Evolutionary conservation across 345 rosid species (phyloP).

Genomic region (Salix brachista): DNA sequence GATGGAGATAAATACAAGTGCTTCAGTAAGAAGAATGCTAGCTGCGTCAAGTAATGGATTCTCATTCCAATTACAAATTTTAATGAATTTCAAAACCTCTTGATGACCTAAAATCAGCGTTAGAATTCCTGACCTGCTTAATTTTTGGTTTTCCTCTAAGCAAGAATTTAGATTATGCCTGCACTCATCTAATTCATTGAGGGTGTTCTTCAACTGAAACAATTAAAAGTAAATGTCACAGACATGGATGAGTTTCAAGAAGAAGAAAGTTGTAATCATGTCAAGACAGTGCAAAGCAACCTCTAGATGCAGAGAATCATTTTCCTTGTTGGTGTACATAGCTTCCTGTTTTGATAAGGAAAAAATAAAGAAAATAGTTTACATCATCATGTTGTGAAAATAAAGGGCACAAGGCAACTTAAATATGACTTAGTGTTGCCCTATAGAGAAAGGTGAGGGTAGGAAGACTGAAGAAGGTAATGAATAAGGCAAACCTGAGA

Average conservation of each 20-base stretch:
- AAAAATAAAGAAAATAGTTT: background rate
- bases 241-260: conserved; percentile 11
- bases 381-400: conserved; percentile 1
- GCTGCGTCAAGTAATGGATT: background rate
- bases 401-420: conserved; percentile 1
- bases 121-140: conserved; percentile 52
- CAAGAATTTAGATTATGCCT: conserved; percentile 59
- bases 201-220: conserved; percentile 56
- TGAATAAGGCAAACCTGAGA: conserved; percentile 48
- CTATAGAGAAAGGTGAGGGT: background rate
- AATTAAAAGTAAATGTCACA: conserved; percentile 19
- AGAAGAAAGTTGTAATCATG: conserved; percentile 1
- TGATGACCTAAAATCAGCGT: conserved; percentile 12
- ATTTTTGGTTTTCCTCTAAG: conserved; percentile 73
- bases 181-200: conserved; percentile 66
- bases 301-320: conserved; percentile 53
- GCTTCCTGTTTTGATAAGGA: conserved; percentile 41
- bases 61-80: background rate
- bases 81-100: background rate
- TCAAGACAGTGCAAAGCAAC: conserved; percentile 36
- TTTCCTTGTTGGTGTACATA: conserved; percentile 40
- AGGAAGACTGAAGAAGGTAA: conserved; percentile 14
- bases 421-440: background rate
- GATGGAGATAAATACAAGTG: conserved; percentile 9
- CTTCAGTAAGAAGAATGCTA: conserved; percentile 11